Evolutionary conservation across 1,284 basidiomycete genomes (phyloP), one percentile per base, ranked within the genome.

Genomic region (Microbotryum scabiosae): DNA sequence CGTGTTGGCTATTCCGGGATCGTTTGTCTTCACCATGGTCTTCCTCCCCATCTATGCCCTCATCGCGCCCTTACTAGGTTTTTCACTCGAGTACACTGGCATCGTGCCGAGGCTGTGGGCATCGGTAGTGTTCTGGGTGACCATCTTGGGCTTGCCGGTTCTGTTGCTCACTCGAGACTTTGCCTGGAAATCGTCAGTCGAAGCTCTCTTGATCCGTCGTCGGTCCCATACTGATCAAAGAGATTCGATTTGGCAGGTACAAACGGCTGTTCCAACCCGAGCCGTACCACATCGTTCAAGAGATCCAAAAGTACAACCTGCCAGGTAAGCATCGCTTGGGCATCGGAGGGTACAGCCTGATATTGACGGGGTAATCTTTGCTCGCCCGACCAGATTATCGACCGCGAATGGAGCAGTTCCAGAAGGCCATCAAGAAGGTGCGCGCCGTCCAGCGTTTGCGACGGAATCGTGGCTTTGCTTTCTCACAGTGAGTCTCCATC

Each of bases 201-300:
- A 2, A 25, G 5, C 14, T 51, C n/a, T 47, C 26, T 36, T 44
- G 46, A 49, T 44, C 6, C 25, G 16, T 4, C 53, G 23, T n/a
- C 16, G 36, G 36, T 30, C 3, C 3, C 5, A 14, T 30, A 36
- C 28, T 62, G 32, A 54, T 49, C 23, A 12, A 3, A 12, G 18
- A 41, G 20, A 43, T 12, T 5, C 9, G 12, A 14, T 14, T n/a
- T 7, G 18, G 7, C 71, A 92, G 89, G 74, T 96, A 94, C 74
- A 84, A 85, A 66, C 81, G 94, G 65, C 94, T 94, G 32, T 97
- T 97, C 76, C 77, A 78, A 65, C 96, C 96, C 1, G 81, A 85
- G 52, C 85, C 91, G 20, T 97, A 97, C 75, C 94, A 99, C 75
- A 91, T 98, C 67, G 92, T 94, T 0, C 94, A 98, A 74, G 96